These are phyloP conservation scores for Nemophila menziesii DNA, from an alignment of 257 asterid genomes.

Conservation along the genomic window DNA sequence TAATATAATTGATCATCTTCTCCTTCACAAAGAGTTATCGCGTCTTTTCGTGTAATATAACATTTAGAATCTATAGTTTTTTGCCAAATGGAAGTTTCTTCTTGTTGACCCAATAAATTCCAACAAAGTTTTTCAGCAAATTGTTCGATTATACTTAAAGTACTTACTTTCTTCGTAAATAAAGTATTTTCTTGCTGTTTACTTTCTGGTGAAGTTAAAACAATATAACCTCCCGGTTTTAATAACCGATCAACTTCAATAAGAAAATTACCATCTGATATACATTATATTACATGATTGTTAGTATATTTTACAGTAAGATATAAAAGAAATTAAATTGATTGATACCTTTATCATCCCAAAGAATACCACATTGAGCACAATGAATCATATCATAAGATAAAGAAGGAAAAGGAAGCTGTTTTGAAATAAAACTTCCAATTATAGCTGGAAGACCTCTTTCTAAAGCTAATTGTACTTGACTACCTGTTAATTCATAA, in stretches of 20 bases:
- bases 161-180: conserved; percentile 35
- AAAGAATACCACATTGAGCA: conserved; percentile 80
- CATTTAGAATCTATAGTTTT: conserved; percentile 64
- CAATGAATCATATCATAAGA: conserved; percentile 97
- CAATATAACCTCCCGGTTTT: conserved; percentile 95
- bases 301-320: conserved; percentile 9
- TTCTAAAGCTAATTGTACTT: conserved; percentile 92
- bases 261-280: conserved; percentile 71
- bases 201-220: conserved; percentile 67
- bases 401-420: conserved; percentile 85
- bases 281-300: conserved; percentile 16
- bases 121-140: conserved; percentile 62
- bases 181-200: conserved; percentile 41
- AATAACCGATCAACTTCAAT: conserved; percentile 88
- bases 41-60: conserved; percentile 35
- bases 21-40: conserved; percentile 62
- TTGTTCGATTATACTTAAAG: conserved; percentile 48
- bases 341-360: conserved; percentile 81
- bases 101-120: conserved; percentile 68
- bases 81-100: conserved; percentile 83
- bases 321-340: neutral
- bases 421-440: conserved; percentile 68
- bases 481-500: conserved; percentile 93
- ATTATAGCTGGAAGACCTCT: conserved; percentile 98
- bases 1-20: conserved; percentile 65